A percentile compares a stretch with the other conserved stretches of the same genome.
These are phyloP conservation scores for Selaginella moellendorffii DNA, from an alignment of 75 land plant genomes.

Conservation along the genomic window DNA sequence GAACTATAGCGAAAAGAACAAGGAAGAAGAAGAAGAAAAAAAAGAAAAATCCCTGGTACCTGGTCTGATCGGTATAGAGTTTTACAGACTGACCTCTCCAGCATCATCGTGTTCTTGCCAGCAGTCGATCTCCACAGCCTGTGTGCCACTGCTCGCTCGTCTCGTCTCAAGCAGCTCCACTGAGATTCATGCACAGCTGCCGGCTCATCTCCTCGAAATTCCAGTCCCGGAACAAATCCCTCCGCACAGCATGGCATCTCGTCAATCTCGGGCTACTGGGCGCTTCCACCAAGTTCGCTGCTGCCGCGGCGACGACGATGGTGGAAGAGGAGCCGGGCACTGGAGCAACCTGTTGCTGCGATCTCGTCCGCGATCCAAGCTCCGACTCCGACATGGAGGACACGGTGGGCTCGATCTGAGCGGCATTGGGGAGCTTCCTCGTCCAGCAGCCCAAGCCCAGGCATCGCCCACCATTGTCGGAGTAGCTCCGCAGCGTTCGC, in stretches of 20 bases:
- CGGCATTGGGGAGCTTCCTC: not conserved
- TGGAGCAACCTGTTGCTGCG: constrained; percentile 34
- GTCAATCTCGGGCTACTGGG: constrained; percentile 18
- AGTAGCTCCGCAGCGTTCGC: not conserved
- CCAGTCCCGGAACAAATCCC: constrained; percentile 16
- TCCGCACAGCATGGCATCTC: constrained; percentile 13
- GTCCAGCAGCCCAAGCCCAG: not conserved
- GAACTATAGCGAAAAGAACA: too few relatives aligned
- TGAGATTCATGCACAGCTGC: not conserved
- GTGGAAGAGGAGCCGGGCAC: constrained; percentile 5
- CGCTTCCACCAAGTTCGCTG: constrained; percentile 8
- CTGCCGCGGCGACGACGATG: not conserved
- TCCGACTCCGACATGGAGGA: not conserved
- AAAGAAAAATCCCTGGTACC: too few relatives aligned
- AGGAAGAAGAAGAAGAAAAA: too few relatives aligned
- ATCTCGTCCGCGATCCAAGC: not conserved
- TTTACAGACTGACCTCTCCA: too few relatives aligned
- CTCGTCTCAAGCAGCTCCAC: not conserved
- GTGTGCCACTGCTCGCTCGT: too few relatives aligned
- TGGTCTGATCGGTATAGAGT: too few relatives aligned
- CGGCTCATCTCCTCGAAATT: constrained; percentile 16
- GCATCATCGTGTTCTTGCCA: too few relatives aligned
- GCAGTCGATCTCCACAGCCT: too few relatives aligned
- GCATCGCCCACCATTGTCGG: not conserved
- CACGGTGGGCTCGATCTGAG: not conserved